Evolutionary conservation across 352 stramenopile genomes (phyloP).

Genomic region (Paralagenidium karlingii): DNA sequence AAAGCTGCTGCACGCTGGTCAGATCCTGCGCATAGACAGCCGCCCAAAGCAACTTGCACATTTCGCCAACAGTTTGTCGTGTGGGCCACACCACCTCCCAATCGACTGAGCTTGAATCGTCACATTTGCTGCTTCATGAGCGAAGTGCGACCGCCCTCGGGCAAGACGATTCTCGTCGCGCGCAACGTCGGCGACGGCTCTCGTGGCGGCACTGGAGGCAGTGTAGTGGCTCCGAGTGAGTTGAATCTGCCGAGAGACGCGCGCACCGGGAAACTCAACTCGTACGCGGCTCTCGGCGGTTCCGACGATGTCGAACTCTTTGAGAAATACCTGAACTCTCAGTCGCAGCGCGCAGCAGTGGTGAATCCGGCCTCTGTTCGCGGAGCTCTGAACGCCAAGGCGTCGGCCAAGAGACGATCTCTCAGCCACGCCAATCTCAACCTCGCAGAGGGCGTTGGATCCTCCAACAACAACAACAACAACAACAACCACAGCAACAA

Average conservation of each 20-base stretch:
- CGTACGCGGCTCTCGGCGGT: conserved; percentile 49
- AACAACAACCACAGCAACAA: neutral
- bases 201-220: no score
- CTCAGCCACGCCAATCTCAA: neutral
- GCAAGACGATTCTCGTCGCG: conserved; percentile 46
- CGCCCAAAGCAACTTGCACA: conserved; percentile 37
- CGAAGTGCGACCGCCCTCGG: conserved; percentile 8
- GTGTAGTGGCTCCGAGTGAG: no score
- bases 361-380: no score
- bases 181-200: no score
- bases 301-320: conserved; percentile 44
- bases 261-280: conserved; percentile 24
- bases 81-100: conserved; percentile 2
- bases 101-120: no score
- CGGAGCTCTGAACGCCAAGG: neutral
- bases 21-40: conserved; percentile 37
- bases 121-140: no score
- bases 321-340: conserved; percentile 26
- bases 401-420: neutral
- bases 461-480: conserved; percentile 1
- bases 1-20: conserved; percentile 18
- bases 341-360: no score
- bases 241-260: conserved; percentile 9
- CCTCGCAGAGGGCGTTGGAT: no score
- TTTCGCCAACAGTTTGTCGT: no score